Evolutionary conservation across 169 alveolate species (phyloP).

Genomic region (Neospora caninum): DNA sequence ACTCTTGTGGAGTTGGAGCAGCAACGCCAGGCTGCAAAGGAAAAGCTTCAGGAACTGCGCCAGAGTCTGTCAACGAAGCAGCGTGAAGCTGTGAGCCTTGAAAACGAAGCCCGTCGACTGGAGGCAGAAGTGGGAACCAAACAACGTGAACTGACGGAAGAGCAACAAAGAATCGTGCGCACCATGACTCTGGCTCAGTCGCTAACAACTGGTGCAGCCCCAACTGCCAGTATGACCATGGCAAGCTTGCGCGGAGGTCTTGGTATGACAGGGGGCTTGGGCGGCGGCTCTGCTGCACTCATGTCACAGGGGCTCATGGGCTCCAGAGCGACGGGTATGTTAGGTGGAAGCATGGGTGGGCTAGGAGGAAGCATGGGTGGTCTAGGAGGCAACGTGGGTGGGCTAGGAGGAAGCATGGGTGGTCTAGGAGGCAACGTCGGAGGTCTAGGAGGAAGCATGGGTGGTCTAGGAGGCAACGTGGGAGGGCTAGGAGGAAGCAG

Average conservation of each 20-base stretch:
- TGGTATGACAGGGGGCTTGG: not conserved
- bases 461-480: not conserved
- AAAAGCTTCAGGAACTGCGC: not conserved
- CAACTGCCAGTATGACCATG: not conserved
- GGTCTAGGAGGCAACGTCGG: not conserved
- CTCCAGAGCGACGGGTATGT: not conserved
- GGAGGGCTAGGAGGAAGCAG: not conserved
- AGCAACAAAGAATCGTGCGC: conserved; percentile 8
- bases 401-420: not conserved
- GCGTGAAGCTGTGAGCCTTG: not conserved
- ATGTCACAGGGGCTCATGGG: not conserved
- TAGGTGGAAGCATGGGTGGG: not conserved
- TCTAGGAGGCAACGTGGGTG: not conserved
- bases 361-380: not conserved
- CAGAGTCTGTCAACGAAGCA: not conserved
- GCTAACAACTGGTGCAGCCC: not conserved
- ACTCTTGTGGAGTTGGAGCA: not conserved
- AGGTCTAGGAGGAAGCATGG: not conserved
- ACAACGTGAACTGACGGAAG: conserved; percentile 30
- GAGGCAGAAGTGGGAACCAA: not conserved
- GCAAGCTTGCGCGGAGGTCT: not conserved
- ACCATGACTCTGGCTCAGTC: not conserved
- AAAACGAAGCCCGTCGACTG: not conserved
- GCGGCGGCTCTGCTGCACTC: not conserved
- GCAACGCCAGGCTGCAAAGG: not conserved